phyloP scores from a whole-genome alignment of 2,329 filamentous ascomycete species.

The Verticillium nubilum region DNA sequence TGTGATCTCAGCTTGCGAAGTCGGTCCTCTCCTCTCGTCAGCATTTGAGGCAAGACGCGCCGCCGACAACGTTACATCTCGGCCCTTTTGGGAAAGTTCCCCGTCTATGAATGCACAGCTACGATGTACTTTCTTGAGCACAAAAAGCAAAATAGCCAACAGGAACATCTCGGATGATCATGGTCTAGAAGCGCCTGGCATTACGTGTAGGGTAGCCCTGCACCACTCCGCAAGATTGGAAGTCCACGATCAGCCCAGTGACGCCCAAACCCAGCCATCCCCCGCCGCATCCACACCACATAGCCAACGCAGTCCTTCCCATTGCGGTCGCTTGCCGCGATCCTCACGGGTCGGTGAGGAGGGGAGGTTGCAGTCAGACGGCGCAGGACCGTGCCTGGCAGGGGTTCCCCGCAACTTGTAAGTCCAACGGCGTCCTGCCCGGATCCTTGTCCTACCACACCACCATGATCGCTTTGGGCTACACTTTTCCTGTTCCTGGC shows the following conservation, averaged over 20 bases:
- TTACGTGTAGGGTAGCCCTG: too few species aligned
- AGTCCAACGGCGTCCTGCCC: not conserved
- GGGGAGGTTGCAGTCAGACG: not conserved
- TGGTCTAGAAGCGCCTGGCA: too few species aligned
- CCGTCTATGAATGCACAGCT: not conserved
- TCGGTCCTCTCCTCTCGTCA: not conserved
- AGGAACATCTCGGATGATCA: not conserved
- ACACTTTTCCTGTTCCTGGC: not conserved
- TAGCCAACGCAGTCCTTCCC: not conserved
- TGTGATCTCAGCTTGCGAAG: not conserved
- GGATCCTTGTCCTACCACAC: not conserved
- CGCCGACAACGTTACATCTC: not conserved
- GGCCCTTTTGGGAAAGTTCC: not conserved
- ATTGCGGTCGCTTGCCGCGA: not conserved
- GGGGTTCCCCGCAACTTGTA: not conserved
- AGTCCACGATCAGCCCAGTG: not conserved
- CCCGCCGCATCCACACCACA: not conserved
- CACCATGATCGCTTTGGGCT: not conserved
- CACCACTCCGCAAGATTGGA: not conserved
- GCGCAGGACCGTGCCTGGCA: not conserved
- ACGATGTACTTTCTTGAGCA: not conserved
- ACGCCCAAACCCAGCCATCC: not conserved
- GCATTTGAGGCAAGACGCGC: not conserved
- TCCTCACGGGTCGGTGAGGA: not conserved
- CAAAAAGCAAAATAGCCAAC: not conserved